These are phyloP conservation scores for Umbelopsis isabellina DNA, from an alignment of 192 early-diverging fungal genomes.

Conservation along the genomic window DNA sequence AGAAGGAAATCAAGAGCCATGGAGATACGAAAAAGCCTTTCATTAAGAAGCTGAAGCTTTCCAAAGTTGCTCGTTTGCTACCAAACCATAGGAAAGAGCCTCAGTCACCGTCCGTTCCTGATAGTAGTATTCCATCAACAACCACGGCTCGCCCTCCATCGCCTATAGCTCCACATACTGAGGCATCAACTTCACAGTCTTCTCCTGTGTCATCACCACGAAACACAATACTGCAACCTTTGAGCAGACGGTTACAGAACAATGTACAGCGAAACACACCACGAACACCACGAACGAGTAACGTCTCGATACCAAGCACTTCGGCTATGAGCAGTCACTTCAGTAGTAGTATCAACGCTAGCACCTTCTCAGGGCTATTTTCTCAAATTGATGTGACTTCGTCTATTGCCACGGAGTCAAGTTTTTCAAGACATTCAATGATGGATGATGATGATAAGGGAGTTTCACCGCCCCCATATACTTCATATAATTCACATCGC, in stretches of 20 bases:
- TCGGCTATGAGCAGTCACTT: neutral
- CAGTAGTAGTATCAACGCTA: conserved; percentile 6
- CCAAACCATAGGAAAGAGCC: conserved; percentile 12
- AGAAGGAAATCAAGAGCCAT: conserved; percentile 5
- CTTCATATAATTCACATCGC: neutral
- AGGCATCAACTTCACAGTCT: neutral
- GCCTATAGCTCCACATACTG: neutral
- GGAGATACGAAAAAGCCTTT: neutral
- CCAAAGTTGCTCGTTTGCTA: neutral
- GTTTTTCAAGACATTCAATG: conserved; percentile 8
- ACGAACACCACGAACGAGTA: conserved; percentile 5
- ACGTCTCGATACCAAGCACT: neutral
- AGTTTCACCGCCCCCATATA: conserved; percentile 8
- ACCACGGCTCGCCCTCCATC: neutral
- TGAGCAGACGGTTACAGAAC: conserved; percentile 3
- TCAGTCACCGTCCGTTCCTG: neutral
- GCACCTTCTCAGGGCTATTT: conserved; percentile 11
- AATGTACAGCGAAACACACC: neutral
- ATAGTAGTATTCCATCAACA: neutral
- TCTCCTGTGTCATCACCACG: neutral
- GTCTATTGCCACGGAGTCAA: conserved; percentile 4
- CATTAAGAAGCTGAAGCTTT: neutral
- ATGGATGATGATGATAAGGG: conserved; percentile 7
- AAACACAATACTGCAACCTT: conserved; percentile 18
- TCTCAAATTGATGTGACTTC: conserved; percentile 17